Conservation (phyloP, 495 filamentous ascomycete genomes). For the Annulohypoxylon bovei region DNA sequence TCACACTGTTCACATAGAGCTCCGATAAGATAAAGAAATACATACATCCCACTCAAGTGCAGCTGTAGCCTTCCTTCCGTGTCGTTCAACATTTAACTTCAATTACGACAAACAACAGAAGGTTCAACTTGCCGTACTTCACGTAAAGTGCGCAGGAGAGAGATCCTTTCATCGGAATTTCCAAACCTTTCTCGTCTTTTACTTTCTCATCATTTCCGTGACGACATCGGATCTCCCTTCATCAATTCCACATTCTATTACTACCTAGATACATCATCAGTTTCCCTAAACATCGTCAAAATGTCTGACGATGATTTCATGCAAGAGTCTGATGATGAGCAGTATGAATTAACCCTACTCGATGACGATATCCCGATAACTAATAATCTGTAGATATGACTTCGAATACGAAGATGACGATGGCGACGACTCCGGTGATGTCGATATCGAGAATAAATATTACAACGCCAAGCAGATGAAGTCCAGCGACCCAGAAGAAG, state of each 20-base stretch:
- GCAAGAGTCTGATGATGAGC: conserved; percentile 95
- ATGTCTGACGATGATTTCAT: conserved; percentile 99
- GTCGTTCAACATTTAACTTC: neutral
- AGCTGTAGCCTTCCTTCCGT: neutral
- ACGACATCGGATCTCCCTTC: too few species aligned
- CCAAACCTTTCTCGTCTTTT: too few species aligned
- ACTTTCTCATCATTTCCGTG: neutral
- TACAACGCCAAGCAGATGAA: conserved; percentile 99
- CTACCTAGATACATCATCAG: neutral
- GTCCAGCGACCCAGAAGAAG: conserved; percentile 82
- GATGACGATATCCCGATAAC: neutral
- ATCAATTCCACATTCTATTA: neutral
- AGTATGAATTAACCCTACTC: conserved; percentile 56
- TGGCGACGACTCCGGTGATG: conserved; percentile 85
- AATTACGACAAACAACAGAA: neutral
- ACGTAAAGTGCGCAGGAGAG: neutral
- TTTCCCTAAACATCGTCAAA: conserved; percentile 38
- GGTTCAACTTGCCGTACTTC: neutral
- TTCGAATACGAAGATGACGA: conserved; percentile 95
- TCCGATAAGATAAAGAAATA: conserved; percentile 12
- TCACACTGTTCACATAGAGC: conserved; percentile 2
- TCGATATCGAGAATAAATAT: conserved; percentile 99
- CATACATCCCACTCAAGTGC: neutral
- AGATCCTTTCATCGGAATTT: neutral
- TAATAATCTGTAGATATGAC: conserved; percentile 73